Evolutionary conservation across 2,329 filamentous ascomycete species (phyloP).

Genomic region (Ophiostoma sp.): DNA sequence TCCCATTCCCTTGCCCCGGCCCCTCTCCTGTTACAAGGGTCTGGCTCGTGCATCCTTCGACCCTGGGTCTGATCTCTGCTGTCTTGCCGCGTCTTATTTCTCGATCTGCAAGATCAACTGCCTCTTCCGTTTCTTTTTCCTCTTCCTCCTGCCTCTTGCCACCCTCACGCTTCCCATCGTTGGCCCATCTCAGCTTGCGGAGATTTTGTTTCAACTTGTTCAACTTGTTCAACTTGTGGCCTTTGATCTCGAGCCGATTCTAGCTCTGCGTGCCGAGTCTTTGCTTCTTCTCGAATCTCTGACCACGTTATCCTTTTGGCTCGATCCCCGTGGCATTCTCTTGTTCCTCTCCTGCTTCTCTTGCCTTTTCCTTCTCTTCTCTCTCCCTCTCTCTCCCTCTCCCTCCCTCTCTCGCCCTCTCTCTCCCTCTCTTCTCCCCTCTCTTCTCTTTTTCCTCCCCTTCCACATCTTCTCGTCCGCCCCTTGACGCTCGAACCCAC

Average conservation of each 20-base stretch:
- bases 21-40: not conserved
- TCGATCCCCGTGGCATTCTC: no score
- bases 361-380: not conserved
- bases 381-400: not conserved
- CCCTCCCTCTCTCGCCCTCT: not conserved
- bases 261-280: no score
- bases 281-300: no score
- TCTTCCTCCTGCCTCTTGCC: not conserved
- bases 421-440: not conserved
- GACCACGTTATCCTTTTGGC: no score
- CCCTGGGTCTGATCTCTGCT: slow-evolving; percentile 8
- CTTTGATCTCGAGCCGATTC: not conserved
- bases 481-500: not conserved
- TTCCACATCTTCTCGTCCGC: not conserved
- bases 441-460: not conserved
- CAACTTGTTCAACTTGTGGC: not conserved
- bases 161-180: not conserved
- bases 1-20: not conserved
- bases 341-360: not conserved
- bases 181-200: slow-evolving; percentile 4
- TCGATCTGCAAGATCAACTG: slow-evolving; percentile 7
- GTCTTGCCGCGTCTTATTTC: not conserved
- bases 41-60: not conserved
- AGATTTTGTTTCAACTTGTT: not conserved
- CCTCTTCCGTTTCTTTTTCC: not conserved